A percentile compares a stretch with the other conserved stretches of the same genome.
Evolutionary conservation across 805 yeast genomes (phyloP).

Genomic region (Blastobotrys parvus): DNA sequence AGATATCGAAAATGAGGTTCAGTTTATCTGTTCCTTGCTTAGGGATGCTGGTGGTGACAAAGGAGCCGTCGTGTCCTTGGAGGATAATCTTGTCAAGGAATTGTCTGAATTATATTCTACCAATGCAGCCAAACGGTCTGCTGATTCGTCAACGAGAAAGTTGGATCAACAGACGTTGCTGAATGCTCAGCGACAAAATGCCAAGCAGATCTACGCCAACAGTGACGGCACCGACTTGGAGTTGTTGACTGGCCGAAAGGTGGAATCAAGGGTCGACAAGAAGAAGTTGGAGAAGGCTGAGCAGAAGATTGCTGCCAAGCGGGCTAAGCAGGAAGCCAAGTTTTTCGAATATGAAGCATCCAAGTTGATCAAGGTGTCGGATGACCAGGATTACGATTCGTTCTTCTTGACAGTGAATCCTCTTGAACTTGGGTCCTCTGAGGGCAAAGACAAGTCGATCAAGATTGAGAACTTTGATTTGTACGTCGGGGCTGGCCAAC

Average conservation of each 20-base stretch:
- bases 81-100: slow-evolving; percentile 38
- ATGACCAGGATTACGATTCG: slow-evolving; percentile 76
- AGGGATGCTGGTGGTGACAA: slow-evolving; percentile 75
- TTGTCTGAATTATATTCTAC: slow-evolving; percentile 50
- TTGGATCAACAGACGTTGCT: slow-evolving; percentile 58
- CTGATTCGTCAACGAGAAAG: slow-evolving; percentile 83
- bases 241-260: slow-evolving; percentile 73
- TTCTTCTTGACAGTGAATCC: slow-evolving; percentile 95
- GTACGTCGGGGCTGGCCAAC: slow-evolving; percentile 91
- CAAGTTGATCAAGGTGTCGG: slow-evolving; percentile 59
- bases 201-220: slow-evolving; percentile 65
- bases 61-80: slow-evolving; percentile 46
- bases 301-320: slow-evolving; percentile 90
- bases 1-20: slow-evolving; percentile 58
- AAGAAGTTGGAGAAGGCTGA: slow-evolving; percentile 97
- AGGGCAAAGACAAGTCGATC: slow-evolving; percentile 92
- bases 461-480: slow-evolving; percentile 88
- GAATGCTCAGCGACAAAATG: slow-evolving; percentile 59
- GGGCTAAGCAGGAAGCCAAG: slow-evolving; percentile 39
- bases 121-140: slow-evolving; percentile 62
- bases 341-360: slow-evolving; percentile 59
- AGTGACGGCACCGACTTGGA: slow-evolving; percentile 83
- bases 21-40: slow-evolving; percentile 57
- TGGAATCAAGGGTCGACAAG: slow-evolving; percentile 91
- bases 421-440: slow-evolving; percentile 56